Evolutionary conservation across 169 alveolate species (phyloP).

Genomic region (Condylostoma magnum): DNA sequence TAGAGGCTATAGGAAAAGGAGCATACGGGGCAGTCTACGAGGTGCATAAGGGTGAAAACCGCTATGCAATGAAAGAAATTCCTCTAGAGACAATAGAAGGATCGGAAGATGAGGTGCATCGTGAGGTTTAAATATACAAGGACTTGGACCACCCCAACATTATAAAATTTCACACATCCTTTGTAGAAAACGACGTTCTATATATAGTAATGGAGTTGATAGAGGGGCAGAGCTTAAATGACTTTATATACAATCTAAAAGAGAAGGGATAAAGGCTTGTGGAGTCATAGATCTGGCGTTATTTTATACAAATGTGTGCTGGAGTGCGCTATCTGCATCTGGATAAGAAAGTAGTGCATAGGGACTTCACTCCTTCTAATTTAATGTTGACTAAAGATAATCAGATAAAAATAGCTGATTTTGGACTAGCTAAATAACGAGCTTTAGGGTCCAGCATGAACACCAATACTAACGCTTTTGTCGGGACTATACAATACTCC

Average conservation of each 20-base stretch:
- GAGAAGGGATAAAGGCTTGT: slow-evolving; percentile 66
- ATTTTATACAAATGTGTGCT: slow-evolving; percentile 54
- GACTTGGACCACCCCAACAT: slow-evolving; percentile 76
- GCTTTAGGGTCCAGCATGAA: slow-evolving; percentile 46
- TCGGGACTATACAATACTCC: slow-evolving; percentile 80
- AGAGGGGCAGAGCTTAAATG: slow-evolving; percentile 75
- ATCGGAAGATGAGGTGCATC: slow-evolving; percentile 41
- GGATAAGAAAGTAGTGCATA: slow-evolving; percentile 66
- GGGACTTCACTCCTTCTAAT: slow-evolving; percentile 83
- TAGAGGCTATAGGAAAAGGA: slow-evolving; percentile 75
- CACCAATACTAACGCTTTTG: slow-evolving; percentile 62
- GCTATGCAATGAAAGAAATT: slow-evolving; percentile 73
- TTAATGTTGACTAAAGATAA: slow-evolving; percentile 69
- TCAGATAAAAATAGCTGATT: slow-evolving; percentile 75
- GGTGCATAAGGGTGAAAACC: slow-evolving; percentile 59
- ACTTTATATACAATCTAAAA: slow-evolving; percentile 53
- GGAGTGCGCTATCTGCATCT: slow-evolving; percentile 76
- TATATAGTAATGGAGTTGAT: slow-evolving; percentile 78
- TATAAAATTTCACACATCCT: slow-evolving; percentile 62
- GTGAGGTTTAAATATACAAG: slow-evolving; percentile 64
- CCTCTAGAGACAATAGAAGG: slow-evolving; percentile 33
- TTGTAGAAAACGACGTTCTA: slow-evolving; percentile 53
- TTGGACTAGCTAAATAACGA: slow-evolving; percentile 74
- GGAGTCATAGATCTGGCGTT: slow-evolving; percentile 71
- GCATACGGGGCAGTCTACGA: slow-evolving; percentile 79